Evolutionary conservation across 2,329 filamentous ascomycete species (phyloP).

Genomic region (Colletotrichum sp.): DNA sequence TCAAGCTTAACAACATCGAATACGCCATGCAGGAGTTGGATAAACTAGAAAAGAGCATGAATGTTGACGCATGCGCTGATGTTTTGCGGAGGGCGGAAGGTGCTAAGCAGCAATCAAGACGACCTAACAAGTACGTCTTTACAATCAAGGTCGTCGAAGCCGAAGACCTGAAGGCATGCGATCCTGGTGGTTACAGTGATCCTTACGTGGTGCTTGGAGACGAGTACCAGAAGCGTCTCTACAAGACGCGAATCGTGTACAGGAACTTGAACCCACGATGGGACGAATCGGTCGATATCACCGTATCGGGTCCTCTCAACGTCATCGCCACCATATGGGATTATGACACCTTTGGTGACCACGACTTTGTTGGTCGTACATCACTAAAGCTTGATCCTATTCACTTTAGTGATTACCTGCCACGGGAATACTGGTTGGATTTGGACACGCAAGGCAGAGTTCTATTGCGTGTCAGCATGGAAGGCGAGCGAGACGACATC

Average conservation of each 20-base stretch:
- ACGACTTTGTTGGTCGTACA: constrained; percentile 97
- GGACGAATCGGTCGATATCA: constrained; percentile 97
- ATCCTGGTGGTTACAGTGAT: constrained; percentile 92
- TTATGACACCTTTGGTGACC: constrained; percentile 95
- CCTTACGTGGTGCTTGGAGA: constrained; percentile 97
- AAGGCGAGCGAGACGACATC: constrained; percentile 97
- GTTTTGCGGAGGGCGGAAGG: constrained; percentile 79
- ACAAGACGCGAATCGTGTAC: constrained; percentile 93
- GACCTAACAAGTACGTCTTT: constrained; percentile 90
- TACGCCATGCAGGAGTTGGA: constrained; percentile 93
- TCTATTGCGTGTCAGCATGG: constrained; percentile 94
- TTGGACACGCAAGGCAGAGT: constrained; percentile 93
- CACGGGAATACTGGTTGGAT: constrained; percentile 96
- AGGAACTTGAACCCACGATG: constrained; percentile 91
- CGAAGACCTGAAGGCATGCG: constrained; percentile 97
- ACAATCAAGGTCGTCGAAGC: constrained; percentile 99
- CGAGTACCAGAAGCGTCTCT: constrained; percentile 95
- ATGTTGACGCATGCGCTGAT: constrained; percentile 88
- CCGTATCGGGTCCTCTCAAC: constrained; percentile 88
- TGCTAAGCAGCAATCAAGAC: constrained; percentile 65
- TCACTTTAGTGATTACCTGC: constrained; percentile 95
- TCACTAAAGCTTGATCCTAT: constrained; percentile 97
- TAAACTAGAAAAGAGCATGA: constrained; percentile 85
- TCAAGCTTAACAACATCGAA: constrained; percentile 98
- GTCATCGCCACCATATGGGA: constrained; percentile 98